Conservation (phyloP, 192 early-diverging fungal species). For the Paraglomus brasilianum region DNA sequence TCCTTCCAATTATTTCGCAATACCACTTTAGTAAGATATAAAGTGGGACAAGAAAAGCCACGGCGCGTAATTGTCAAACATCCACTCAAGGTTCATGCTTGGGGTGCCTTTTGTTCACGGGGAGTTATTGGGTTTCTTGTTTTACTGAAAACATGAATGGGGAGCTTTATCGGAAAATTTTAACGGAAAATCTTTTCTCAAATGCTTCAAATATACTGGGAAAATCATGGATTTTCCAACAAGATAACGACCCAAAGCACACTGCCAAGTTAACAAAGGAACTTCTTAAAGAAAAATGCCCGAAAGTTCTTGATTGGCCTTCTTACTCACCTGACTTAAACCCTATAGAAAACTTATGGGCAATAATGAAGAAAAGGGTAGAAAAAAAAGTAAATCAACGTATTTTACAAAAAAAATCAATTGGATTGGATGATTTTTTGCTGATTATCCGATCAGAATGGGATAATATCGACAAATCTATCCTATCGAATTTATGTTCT, state of each 20-base stretch:
- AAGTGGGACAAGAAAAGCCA: not conserved
- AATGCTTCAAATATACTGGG: no score
- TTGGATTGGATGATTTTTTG: no score
- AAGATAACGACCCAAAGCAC: constrained; percentile 15
- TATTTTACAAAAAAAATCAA: no score
- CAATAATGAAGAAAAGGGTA: not conserved
- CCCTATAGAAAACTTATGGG: constrained; percentile 32
- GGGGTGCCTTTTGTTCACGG: not conserved
- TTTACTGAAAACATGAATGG: constrained; percentile 16
- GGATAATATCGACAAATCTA: not conserved
- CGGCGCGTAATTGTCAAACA: not conserved
- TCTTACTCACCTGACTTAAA: constrained; percentile 31
- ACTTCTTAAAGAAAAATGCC: constrained; percentile 11
- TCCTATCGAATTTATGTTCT: no score
- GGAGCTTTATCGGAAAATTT: constrained; percentile 1
- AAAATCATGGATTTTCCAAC: constrained; percentile 18
- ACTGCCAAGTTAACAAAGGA: not conserved
- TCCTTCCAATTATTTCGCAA: constrained; percentile 6
- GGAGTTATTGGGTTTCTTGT: not conserved
- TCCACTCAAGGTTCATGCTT: not conserved
- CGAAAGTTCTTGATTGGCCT: constrained; percentile 28
- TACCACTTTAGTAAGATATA: not conserved
- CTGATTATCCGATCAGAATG: no score
- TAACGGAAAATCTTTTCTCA: constrained; percentile 16
- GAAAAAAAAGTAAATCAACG: no score